These are phyloP conservation scores for Aspergillus melleus DNA, from an alignment of 2,329 filamentous ascomycete genomes.

Conservation along the genomic window DNA sequence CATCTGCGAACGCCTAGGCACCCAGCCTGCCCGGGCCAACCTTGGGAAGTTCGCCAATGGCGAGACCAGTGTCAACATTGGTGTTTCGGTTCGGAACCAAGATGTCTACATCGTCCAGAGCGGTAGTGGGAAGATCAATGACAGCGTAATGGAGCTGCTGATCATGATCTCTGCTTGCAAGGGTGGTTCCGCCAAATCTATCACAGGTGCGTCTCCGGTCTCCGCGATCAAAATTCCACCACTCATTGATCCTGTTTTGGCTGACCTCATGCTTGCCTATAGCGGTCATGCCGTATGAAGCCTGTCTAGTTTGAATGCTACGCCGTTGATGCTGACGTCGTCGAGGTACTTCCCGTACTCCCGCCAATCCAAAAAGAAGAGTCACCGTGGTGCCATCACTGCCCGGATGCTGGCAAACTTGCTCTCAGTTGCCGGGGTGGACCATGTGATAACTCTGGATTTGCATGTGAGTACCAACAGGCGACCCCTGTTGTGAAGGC, in stretches of 20 bases:
- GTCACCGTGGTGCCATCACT: conserved; percentile 91
- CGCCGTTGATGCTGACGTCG: conserved; percentile 38
- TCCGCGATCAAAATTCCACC: background rate
- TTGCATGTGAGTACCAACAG: conserved; percentile 64
- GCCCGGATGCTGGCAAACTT: conserved; percentile 97
- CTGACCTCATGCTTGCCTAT: conserved; percentile 7
- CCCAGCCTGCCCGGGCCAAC: conserved; percentile 59
- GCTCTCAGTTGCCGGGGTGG: conserved; percentile 87
- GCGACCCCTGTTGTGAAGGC: conserved; percentile 1
- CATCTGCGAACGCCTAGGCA: conserved; percentile 66
- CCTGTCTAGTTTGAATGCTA: conserved; percentile 28
- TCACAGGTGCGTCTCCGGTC: conserved; percentile 71
- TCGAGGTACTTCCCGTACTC: conserved; percentile 92
- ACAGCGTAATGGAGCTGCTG: conserved; percentile 97
- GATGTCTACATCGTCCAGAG: conserved; percentile 99
- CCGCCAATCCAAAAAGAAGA: conserved; percentile 98
- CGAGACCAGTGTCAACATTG: conserved; percentile 68
- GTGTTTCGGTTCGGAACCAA: conserved; percentile 81
- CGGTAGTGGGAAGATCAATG: conserved; percentile 92
- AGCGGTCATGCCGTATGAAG: conserved; percentile 52
- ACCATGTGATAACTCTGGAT: conserved; percentile 97
- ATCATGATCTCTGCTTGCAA: conserved; percentile 99
- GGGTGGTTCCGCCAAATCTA: conserved; percentile 92
- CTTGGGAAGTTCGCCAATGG: conserved; percentile 69
- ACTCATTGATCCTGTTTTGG: conserved; percentile 2